These are phyloP conservation scores for Colletotrichum sp. DNA, from an alignment of 2,329 filamentous ascomycete genomes.

Conservation along the genomic window DNA sequence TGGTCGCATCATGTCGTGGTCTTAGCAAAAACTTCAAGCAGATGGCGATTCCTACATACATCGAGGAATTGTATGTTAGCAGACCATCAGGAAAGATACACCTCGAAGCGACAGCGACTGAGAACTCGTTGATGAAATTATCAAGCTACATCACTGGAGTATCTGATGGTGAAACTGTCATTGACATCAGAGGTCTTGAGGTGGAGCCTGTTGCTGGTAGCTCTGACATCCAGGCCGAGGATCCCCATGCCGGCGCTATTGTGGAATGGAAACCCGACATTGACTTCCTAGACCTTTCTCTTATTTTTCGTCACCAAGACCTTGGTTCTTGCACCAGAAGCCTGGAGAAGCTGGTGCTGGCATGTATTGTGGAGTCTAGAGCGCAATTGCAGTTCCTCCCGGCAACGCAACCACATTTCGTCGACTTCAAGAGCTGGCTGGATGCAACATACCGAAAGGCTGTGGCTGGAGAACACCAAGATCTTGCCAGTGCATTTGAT, in stretches of 20 bases:
- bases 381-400: slow-evolving; percentile 5
- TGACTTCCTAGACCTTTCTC: background rate
- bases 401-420: background rate
- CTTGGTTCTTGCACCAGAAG: background rate
- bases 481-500: background rate
- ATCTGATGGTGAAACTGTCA: background rate
- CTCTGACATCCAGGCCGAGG: background rate
- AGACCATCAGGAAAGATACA: background rate
- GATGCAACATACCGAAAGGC: background rate
- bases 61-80: slow-evolving; percentile 4
- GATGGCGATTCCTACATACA: background rate
- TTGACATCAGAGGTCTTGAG: slow-evolving; percentile 1
- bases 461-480: background rate
- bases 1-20: slow-evolving; percentile 22
- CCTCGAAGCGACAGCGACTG: background rate
- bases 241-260: background rate
- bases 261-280: slow-evolving; percentile 16
- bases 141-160: background rate
- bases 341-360: background rate
- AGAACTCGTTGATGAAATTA: background rate
- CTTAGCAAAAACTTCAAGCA: background rate
- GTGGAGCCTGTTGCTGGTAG: background rate
- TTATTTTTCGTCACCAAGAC: background rate
- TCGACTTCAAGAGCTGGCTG: slow-evolving; percentile 7
- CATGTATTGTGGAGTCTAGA: slow-evolving; percentile 8